phyloP scores from a whole-genome alignment of 2,329 filamentous ascomycete genomes.

The Venturiaceae sp. region DNA sequence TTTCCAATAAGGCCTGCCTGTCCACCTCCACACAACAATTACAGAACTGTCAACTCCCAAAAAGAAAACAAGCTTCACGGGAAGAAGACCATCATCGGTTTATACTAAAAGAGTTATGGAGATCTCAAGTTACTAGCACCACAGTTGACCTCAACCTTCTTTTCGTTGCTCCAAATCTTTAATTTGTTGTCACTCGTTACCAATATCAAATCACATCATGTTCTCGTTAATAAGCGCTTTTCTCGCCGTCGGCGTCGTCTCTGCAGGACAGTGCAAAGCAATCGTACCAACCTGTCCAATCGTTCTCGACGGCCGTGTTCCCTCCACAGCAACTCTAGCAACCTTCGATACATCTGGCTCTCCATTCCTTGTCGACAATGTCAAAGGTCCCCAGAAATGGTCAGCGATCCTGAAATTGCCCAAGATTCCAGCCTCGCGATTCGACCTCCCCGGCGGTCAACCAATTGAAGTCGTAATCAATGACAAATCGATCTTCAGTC shows the following conservation, averaged over 20 bases:
- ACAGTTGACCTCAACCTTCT: neutral
- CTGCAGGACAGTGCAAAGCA: neutral
- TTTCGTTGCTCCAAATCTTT: neutral
- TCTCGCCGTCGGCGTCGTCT: neutral
- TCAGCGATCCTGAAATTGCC: constrained; percentile 41
- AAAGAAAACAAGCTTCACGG: neutral
- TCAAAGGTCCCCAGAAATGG: constrained; percentile 44
- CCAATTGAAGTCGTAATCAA: constrained; percentile 46
- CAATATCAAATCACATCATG: neutral
- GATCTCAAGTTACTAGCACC: neutral
- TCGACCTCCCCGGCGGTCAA: constrained; percentile 32
- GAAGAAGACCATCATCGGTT: neutral
- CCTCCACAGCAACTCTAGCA: constrained; percentile 15
- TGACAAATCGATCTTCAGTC: constrained; percentile 45
- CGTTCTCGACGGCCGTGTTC: constrained; percentile 26
- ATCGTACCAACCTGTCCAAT: constrained; percentile 19
- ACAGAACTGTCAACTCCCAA: neutral
- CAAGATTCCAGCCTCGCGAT: constrained; percentile 30
- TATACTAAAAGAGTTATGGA: neutral
- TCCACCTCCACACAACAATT: neutral
- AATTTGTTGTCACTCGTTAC: neutral
- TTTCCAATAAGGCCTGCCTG: neutral
- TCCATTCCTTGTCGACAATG: constrained; percentile 42
- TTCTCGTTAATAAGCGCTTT: neutral
- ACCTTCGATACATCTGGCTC: constrained; percentile 23